Evolutionary conservation across 345 rosid species (phyloP).

Genomic region (Rhizophora apiculata): DNA sequence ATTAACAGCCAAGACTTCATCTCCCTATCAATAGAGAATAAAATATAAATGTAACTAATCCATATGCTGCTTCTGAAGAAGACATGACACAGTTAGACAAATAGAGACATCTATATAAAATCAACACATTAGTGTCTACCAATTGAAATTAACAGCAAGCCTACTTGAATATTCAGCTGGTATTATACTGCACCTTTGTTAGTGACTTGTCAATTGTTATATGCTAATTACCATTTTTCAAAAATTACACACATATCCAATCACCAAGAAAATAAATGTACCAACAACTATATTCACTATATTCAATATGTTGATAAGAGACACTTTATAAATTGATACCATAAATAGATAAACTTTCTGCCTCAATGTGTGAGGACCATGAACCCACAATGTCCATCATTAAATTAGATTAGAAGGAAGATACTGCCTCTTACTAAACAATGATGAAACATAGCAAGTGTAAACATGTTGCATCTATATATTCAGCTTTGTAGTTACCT

Average conservation of each 20-base stretch:
- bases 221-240: no score
- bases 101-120: background rate
- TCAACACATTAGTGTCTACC: no score
- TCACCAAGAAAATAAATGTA: no score
- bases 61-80: background rate
- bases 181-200: background rate
- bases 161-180: background rate
- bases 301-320: no score
- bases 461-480: background rate
- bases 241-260: no score
- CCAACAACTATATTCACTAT: no score
- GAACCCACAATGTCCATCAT: no score
- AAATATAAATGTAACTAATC: background rate
- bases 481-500: slow-evolving; percentile 40
- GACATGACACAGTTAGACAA: background rate
- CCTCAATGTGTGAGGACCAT: no score
- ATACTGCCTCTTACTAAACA: background rate
- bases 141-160: background rate
- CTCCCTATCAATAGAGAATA: slow-evolving; percentile 53
- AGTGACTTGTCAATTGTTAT: no score
- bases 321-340: no score
- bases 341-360: no score
- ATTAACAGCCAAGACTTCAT: slow-evolving; percentile 77
- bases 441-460: background rate
- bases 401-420: background rate